Conservation (phyloP, 2,329 filamentous ascomycete genomes). For the Metarhizium sp. region DNA sequence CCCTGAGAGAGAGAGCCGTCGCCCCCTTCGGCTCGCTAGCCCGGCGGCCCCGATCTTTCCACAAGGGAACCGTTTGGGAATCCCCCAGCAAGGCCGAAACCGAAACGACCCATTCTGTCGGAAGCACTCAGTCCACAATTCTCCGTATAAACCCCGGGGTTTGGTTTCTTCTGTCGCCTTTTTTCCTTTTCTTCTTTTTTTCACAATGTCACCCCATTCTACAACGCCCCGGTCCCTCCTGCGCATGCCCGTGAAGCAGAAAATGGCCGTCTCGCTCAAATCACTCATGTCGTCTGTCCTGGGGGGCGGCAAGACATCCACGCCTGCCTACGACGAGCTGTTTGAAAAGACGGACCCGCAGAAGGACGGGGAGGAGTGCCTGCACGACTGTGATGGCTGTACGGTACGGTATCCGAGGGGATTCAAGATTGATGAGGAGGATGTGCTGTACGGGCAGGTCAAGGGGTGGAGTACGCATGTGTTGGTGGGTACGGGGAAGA, state of each 20-base stretch:
- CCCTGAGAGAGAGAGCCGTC: not conserved
- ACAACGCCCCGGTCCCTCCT: conserved; percentile 7
- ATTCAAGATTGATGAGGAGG: conserved; percentile 66
- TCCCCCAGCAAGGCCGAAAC: not conserved
- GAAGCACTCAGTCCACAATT: not conserved
- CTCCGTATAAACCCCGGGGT: not conserved
- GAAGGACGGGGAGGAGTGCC: conserved; percentile 79
- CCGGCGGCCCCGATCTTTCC: not conserved
- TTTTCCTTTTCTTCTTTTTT: conserved; percentile 5
- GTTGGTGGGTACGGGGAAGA: conserved; percentile 89
- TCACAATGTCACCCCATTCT: conserved; percentile 2
- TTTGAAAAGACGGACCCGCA: conserved; percentile 69
- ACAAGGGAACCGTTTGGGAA: not conserved
- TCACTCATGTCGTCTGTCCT: conserved; percentile 23
- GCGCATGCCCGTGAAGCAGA: conserved; percentile 25
- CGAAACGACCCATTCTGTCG: no score
- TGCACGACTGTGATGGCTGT: conserved; percentile 79
- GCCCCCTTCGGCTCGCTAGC: not conserved
- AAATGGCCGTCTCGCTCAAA: conserved; percentile 32
- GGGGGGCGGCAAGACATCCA: conserved; percentile 11
- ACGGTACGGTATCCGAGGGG: conserved; percentile 63
- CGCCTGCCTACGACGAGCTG: conserved; percentile 34
- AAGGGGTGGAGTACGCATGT: conserved; percentile 85
- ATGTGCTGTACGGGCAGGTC: conserved; percentile 75
- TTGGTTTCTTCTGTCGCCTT: not conserved